A percentile compares a stretch with the other conserved stretches of the same genome.
phyloP scores from a whole-genome alignment of 331 rosid species.

The Pyracantha coccinea region DNA sequence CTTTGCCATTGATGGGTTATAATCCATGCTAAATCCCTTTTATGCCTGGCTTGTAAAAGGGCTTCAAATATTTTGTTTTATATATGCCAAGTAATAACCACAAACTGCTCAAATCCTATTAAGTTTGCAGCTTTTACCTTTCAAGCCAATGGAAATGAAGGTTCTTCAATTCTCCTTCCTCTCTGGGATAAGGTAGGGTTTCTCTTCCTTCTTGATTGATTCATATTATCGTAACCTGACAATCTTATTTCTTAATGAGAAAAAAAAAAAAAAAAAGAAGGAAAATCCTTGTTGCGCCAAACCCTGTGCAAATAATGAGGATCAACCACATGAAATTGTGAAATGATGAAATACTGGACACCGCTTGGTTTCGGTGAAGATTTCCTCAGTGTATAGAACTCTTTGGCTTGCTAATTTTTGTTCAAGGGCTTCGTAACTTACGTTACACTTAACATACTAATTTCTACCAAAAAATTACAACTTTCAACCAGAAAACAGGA shows the following conservation, averaged over 20 bases:
- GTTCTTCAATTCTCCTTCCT: conserved; percentile 76
- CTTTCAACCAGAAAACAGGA: not conserved
- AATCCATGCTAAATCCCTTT: no score
- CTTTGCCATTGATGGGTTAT: no score
- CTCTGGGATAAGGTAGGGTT: conserved; percentile 65
- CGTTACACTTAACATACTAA: not conserved
- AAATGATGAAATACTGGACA: not conserved
- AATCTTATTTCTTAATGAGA: not conserved
- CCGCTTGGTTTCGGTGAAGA: not conserved
- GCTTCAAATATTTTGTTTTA: no score
- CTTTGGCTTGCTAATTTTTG: not conserved
- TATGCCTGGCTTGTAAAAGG: no score
- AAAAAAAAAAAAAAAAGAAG: not conserved
- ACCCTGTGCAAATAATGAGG: not conserved
- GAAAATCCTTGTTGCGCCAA: not conserved
- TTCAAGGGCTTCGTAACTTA: not conserved
- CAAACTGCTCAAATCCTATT: no score
- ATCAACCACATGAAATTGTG: not conserved
- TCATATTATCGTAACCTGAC: not conserved
- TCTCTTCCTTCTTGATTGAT: conserved; percentile 3
- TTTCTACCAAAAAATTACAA: not conserved
- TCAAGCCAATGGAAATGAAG: conserved; percentile 68
- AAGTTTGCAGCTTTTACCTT: conserved; percentile 25
- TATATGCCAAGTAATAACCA: no score
- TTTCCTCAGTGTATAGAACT: not conserved